Conservation (phyloP, 352 stramenopile genomes). For the Globisporangium apiculatum region DNA sequence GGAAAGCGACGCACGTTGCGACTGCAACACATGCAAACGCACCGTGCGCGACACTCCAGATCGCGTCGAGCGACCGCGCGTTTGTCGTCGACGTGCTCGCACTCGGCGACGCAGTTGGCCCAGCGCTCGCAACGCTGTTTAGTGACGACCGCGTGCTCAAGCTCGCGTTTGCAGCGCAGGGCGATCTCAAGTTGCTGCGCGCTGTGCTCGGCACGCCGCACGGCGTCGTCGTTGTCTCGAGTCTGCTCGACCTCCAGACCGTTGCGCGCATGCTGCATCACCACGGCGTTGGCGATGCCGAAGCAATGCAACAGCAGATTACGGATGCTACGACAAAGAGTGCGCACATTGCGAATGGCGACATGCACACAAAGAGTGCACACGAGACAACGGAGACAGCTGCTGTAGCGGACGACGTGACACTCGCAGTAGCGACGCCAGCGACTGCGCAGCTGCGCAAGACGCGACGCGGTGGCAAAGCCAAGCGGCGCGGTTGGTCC, state of each 20-base stretch:
- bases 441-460: neutral
- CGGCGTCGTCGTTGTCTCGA: constrained; percentile 28
- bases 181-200: constrained; percentile 52
- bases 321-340: neutral
- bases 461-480: neutral
- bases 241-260: constrained; percentile 49
- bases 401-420: neutral
- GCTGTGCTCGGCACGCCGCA: constrained; percentile 24
- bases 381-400: neutral
- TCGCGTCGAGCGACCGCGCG: constrained; percentile 45
- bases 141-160: constrained; percentile 43
- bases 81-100: constrained; percentile 67
- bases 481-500: constrained; percentile 8
- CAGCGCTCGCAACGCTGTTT: constrained; percentile 36
- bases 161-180: constrained; percentile 62
- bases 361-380: constrained; percentile 6
- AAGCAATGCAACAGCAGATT: neutral
- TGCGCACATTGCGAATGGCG: constrained; percentile 1
- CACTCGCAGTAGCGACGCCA: neutral
- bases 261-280: constrained; percentile 30
- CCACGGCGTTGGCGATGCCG: constrained; percentile 1
- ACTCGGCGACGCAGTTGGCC: constrained; percentile 21
- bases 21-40: constrained; percentile 1
- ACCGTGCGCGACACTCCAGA: constrained; percentile 55
- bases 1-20: constrained; percentile 44